Percentiles rank a stretch among this genome's conserved stretches.
Evolutionary conservation across 495 filamentous ascomycete species (phyloP).

Genomic region (Penicillium soppii): DNA sequence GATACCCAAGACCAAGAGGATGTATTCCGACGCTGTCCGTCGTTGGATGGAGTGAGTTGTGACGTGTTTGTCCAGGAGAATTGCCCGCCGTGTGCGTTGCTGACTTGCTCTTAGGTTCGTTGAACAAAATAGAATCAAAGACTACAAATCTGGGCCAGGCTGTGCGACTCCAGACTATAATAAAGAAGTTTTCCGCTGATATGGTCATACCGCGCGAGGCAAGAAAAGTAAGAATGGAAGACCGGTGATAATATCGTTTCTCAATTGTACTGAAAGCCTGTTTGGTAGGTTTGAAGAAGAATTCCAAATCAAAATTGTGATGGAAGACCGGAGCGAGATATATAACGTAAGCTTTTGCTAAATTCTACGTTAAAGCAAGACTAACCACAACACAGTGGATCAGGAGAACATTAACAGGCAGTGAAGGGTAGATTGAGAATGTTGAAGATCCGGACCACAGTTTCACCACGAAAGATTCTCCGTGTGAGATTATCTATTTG

Average conservation of each 20-base stretch:
- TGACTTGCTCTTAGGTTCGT: constrained; percentile 12
- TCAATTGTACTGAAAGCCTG: constrained; percentile 13
- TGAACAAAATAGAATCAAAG: constrained; percentile 4
- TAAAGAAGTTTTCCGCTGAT: constrained; percentile 22
- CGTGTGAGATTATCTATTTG: constrained; percentile 16
- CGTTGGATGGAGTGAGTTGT: constrained; percentile 16
- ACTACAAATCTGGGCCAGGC: constrained; percentile 5
- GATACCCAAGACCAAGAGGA: constrained; percentile 14
- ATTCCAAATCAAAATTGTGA: constrained; percentile 11
- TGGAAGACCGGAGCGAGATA: constrained; percentile 17
- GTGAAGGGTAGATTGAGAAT: constrained; percentile 12
- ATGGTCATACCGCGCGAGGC: constrained; percentile 1
- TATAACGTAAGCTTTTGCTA: constrained; percentile 9
- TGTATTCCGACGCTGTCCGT: neutral
- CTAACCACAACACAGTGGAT: constrained; percentile 16
- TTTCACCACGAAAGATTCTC: constrained; percentile 21
- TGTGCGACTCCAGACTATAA: constrained; percentile 10
- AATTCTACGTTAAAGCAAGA: neutral
- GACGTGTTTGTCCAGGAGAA: neutral
- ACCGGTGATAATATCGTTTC: constrained; percentile 12
- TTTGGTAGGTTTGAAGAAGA: constrained; percentile 20
- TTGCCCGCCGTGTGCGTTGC: neutral
- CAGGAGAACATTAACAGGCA: constrained; percentile 16
- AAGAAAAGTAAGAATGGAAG: constrained; percentile 14
- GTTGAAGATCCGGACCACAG: constrained; percentile 15